Evolutionary conservation across 345 rosid species (phyloP), one percentile per base, ranked within the genome.

Genomic region (Diplotaxis tenuifolia): DNA sequence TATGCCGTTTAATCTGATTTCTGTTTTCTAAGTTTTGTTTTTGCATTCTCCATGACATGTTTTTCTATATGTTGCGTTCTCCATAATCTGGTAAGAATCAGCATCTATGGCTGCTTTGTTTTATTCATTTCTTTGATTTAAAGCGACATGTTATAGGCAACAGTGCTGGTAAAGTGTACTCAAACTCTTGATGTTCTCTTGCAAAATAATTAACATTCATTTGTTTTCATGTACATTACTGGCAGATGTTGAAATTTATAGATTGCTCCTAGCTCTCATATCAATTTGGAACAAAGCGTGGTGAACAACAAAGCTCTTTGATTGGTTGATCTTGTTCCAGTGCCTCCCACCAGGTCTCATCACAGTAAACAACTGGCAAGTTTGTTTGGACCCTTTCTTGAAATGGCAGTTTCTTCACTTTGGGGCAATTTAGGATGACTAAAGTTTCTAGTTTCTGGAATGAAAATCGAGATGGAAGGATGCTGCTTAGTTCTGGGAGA

Each of bases 331-430:
- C 75, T 71, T 80, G 65, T 52, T 77, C 68, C 62, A 82, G 61
- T 53, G 81, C 80, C 29, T 80, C 77, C 86, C 89, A 85, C 89
- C 89, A 85, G 31, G 78, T 67, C 71, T 75, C 56, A 62, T 65
- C 56, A 25, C 86, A 82, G 29, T 80, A 80, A 45, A 85, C 77
- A 9, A 73, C 69, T 65, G 82, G 79, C 58, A 71, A 25, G 6
- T 49, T 52, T 3, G 47, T 32, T 38, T 55, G 38, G 23, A 42
- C 60, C 12, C 27, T 34, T 11, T 42, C 66, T 29, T 61, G 71
- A 62, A 83, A 58, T 20, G 83, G 82, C 32, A 85, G 53, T 62
- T 56, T 75, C 76, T 79, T 83, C 68, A 83, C 75, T 74, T 25
- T 68, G 9, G 84, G 83, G 65, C 86, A 85, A 40, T 71, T 68